Percentiles rank a stretch among this genome's conserved stretches.
phyloP scores from a whole-genome alignment of 163 green algal species.

The Scenedesmus sp. region DNA sequence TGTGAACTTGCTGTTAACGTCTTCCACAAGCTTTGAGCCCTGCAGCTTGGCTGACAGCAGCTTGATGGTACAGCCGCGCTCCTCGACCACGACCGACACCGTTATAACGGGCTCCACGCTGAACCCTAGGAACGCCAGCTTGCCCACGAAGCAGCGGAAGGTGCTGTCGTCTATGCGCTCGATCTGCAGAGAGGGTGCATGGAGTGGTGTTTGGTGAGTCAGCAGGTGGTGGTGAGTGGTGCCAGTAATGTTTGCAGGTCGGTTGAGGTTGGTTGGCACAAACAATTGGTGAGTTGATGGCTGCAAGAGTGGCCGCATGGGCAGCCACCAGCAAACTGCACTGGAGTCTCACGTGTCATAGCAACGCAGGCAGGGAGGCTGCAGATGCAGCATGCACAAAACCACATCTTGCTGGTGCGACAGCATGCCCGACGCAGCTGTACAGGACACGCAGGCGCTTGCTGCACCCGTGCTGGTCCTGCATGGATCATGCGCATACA shows the following conservation, averaged over 20 bases:
- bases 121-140: constrained; percentile 75
- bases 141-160: constrained; percentile 79
- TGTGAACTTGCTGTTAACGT: constrained; percentile 78
- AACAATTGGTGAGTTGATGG: background rate
- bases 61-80: constrained; percentile 77
- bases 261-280: background rate
- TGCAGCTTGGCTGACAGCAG: constrained; percentile 78
- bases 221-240: background rate
- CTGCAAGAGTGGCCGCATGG: background rate
- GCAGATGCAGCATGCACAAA: background rate
- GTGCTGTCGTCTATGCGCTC: constrained; percentile 83
- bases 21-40: constrained; percentile 68
- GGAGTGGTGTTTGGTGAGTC: background rate
- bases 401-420: background rate
- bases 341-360: background rate
- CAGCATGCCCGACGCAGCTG: background rate
- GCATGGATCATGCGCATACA: background rate
- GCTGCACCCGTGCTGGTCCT: background rate
- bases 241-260: background rate
- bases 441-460: background rate
- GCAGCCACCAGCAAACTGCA: background rate
- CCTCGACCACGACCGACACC: constrained; percentile 74
- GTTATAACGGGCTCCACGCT: constrained; percentile 83
- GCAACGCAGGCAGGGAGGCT: background rate
- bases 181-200: constrained; percentile 52